Evolutionary conservation across 2,329 filamentous ascomycete genomes (phyloP), one percentile per base, ranked within the genome.

Genomic region (Ceratocystis papillata): DNA sequence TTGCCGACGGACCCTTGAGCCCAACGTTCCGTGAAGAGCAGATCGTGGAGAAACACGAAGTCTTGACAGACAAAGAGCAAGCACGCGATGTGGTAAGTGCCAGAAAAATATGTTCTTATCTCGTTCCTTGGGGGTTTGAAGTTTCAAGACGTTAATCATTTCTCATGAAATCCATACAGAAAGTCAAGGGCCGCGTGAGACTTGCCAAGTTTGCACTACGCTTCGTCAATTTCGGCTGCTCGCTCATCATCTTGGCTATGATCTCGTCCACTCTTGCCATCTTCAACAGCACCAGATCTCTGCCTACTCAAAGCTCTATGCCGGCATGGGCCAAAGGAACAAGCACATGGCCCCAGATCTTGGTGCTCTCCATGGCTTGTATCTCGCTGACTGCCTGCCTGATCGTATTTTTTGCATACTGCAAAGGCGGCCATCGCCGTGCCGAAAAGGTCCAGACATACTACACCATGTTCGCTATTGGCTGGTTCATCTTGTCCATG

Each of bases 121-220:
- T 12, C 8, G 37, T 37, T 60, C 5, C 33, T 37, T 10, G 1
- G 1, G 8, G 17, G 5, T 10, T 25, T 28, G 1, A 53, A 53
- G 3, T 10, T 25, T 15, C n/a, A n/a, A 25, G 28, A 8, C 30
- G 15, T 28, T 59, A 59, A 59, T 12, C 25, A 12, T 33, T n/a
- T 20, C 3, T n/a, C 22, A 2, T 33, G 20, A 30, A 17, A 30
- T 33, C 30, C 65, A 5, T 67, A 60, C 73, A 96, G 93, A 95
- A 89, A 87, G 84, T 96, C 75, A 97, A 96, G 79, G 87, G 87
- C 45, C 85, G 90, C 70, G 92, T 97, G 44, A 86, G 94, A 60
- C 81, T 97, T 76, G 94, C 93, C 71, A 99, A 99, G 79, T 87
- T 97, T 72, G 84, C 96, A 69, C 86, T 99, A n/a, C 88, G 94